Conservation (phyloP, 306 rosid species). For the Cicer pinnatifidum region DNA sequence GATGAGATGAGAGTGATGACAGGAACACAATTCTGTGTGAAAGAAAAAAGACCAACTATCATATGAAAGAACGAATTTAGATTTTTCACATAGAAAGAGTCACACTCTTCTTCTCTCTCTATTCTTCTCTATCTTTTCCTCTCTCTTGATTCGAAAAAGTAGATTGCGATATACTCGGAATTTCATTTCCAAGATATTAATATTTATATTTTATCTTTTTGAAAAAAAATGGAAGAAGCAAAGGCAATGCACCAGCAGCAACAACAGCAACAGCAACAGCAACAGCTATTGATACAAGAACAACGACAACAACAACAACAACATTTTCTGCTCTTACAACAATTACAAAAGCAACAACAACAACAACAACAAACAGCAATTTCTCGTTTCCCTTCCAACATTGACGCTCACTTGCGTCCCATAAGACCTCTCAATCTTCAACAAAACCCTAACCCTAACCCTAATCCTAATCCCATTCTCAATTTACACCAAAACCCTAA, state of each 20-base stretch:
- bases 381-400: conserved; percentile 91
- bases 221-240: conserved; percentile 70
- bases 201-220: not conserved
- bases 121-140: too few species aligned
- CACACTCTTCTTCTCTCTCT: too few species aligned
- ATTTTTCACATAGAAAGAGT: too few species aligned
- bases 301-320: conserved; percentile 54
- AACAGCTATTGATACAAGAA: conserved; percentile 42
- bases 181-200: not conserved
- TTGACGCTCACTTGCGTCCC: conserved; percentile 91
- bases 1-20: too few species aligned
- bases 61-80: too few species aligned
- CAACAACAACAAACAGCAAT: conserved; percentile 70
- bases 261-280: conserved; percentile 50
- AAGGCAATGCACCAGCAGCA: conserved; percentile 74
- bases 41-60: too few species aligned
- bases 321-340: conserved; percentile 66
- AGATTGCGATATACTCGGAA: not conserved
- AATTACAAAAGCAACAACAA: conserved; percentile 62
- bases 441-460: conserved; percentile 57
- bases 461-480: conserved; percentile 46
- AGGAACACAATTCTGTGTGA: too few species aligned
- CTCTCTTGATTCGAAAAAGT: not conserved
- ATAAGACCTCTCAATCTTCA: conserved; percentile 68
- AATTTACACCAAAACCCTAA: conserved; percentile 59